phyloP scores from a whole-genome alignment of 2,329 filamentous ascomycete species.

The Pseudogymnoascus sp. region DNA sequence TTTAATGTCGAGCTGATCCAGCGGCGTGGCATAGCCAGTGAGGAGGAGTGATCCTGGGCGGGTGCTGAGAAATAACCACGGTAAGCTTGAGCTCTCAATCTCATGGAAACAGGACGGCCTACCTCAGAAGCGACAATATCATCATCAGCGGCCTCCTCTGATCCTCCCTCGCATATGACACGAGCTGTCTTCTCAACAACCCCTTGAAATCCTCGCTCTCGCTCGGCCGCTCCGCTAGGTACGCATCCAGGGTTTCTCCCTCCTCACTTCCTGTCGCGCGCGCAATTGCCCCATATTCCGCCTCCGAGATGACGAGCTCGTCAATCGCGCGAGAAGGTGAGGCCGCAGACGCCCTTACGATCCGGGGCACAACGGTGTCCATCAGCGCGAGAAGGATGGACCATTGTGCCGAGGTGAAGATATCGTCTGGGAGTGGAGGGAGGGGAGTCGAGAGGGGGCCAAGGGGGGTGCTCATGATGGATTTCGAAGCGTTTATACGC shows the following conservation, averaged over 20 bases:
- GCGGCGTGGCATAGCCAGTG: conserved; percentile 58
- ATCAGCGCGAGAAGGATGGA: conserved; percentile 45
- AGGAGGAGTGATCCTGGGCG: conserved; percentile 55
- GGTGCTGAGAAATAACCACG: conserved; percentile 38
- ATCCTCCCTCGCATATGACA: conserved; percentile 22
- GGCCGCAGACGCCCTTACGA: conserved; percentile 38
- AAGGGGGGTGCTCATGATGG: conserved; percentile 9
- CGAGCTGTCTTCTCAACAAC: conserved; percentile 39
- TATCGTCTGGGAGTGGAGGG: conserved; percentile 27
- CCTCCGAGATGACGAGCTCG: conserved; percentile 35
- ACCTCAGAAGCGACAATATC: conserved; percentile 25
- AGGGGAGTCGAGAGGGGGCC: conserved; percentile 19
- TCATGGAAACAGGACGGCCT: conserved; percentile 11
- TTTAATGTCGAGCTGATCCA: conserved; percentile 53
- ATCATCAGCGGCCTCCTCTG: conserved; percentile 22
- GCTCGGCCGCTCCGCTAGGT: conserved; percentile 45
- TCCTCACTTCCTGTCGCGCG: conserved; percentile 27
- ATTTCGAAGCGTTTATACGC: background rate
- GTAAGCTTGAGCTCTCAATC: background rate
- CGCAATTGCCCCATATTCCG: conserved; percentile 41
- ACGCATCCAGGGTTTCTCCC: conserved; percentile 38
- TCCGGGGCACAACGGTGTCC: conserved; percentile 53
- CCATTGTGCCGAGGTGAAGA: conserved; percentile 46
- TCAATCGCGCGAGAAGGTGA: conserved; percentile 31
- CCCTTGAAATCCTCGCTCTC: conserved; percentile 46